Evolutionary conservation across 164 flowering plant species (phyloP), one percentile per base, ranked within the genome.

Genomic region (Akebia trifoliata): DNA sequence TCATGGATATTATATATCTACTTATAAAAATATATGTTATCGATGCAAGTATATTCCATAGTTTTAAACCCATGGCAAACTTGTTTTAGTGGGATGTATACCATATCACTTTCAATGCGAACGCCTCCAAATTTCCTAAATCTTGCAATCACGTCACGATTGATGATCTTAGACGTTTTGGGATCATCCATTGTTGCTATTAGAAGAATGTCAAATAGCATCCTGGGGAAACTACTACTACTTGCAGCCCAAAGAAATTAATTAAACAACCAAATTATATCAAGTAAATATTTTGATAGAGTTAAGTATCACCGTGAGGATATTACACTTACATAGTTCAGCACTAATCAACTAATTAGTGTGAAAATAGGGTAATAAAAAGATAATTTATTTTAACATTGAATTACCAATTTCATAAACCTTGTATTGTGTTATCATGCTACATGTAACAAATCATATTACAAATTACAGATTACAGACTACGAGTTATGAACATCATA

Each of bases 51-150:
- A n/a, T n/a, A n/a, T n/a, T n/a, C n/a, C n/a, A n/a, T 39, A 3
- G 4, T 39, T 9, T 15, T 9, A 9, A 32, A 8, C 14, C 12
- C n/a, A 3, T 17, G 12, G 8, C 36, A 50, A 7, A 32, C 37
- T 52, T 8, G 24, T 32, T 34, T 52, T 15, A 52, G 26, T 31
- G 26, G 34, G 25, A 37, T 21, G 8, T 50, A 42, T 57, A 57
- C 60, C 50, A 57, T 50, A 44, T 44, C 38, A 29, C 60, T 57
- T 44, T 57, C 50, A 46, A 57, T 57, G 35, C 60, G 50, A 44
- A 57, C 60, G 8, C 60, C 60, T 34, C 60, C 60, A 57, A 57
- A 57, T 57, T 31, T 25, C 38, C 21, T 43, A 30, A 57, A 57
- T 26, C 60, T 26, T 42, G 60, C 25, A 43, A 57, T 40, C 17